Percentiles rank a stretch among this genome's conserved stretches.
Evolutionary conservation across 106 monocot genomes (phyloP).

Genomic region (Hemerocallis citrina): DNA sequence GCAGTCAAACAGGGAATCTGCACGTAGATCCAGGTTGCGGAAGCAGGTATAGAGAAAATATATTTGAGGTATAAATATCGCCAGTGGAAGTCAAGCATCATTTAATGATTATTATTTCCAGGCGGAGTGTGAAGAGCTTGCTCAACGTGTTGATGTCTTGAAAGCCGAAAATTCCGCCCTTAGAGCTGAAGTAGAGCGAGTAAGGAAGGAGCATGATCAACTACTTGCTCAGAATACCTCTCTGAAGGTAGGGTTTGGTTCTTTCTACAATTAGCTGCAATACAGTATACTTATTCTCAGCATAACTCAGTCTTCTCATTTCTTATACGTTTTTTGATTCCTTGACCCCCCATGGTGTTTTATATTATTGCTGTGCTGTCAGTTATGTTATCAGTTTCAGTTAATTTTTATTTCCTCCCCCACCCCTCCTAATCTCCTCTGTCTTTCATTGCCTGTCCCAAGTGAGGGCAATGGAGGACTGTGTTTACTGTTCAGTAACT

Average conservation of each 20-base stretch:
- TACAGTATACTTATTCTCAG: too few relatives aligned
- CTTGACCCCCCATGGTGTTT: not conserved
- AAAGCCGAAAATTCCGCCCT: constrained; percentile 63
- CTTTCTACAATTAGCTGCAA: not conserved
- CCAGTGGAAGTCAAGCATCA: not conserved
- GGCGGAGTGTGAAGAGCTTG: constrained; percentile 83
- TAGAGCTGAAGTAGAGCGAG: constrained; percentile 40
- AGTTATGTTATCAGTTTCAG: too few relatives aligned
- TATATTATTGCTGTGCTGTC: too few relatives aligned
- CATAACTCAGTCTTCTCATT: not conserved
- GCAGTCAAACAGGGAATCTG: constrained; percentile 89
- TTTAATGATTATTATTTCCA: constrained; percentile 13
- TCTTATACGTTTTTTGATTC: not conserved
- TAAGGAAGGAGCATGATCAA: constrained; percentile 47
- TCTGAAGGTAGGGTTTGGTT: constrained; percentile 42
- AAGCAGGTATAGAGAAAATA: constrained; percentile 52
- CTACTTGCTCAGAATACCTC: constrained; percentile 47
- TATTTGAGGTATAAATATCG: not conserved
- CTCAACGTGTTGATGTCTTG: constrained; percentile 55
- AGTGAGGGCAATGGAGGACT: too few relatives aligned
- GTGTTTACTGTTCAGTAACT: too few relatives aligned
- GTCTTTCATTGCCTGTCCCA: too few relatives aligned
- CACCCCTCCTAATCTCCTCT: too few relatives aligned
- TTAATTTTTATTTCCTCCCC: too few relatives aligned
- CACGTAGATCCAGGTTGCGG: constrained; percentile 76